Evolutionary conservation across 2,329 filamentous ascomycete genomes (phyloP).

Genomic region (Phymatotrichopsis omnivora): DNA sequence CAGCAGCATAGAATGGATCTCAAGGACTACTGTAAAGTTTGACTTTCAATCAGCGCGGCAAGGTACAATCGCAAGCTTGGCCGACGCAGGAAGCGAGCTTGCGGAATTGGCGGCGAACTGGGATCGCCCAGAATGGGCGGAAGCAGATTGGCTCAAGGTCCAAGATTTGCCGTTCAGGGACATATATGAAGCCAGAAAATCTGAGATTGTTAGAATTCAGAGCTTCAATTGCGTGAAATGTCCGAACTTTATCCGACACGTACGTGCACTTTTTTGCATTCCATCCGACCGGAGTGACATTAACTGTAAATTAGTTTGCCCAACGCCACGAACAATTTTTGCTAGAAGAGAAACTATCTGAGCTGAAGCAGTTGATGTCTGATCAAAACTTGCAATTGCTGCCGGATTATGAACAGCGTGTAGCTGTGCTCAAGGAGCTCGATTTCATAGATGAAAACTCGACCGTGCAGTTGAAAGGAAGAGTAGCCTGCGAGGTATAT

Average conservation of each 20-base stretch:
- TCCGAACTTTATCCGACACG: conserved; percentile 74
- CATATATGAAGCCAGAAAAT: conserved; percentile 59
- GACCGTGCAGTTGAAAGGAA: conserved; percentile 90
- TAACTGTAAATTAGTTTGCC: conserved; percentile 53
- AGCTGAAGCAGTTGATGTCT: conserved; percentile 79
- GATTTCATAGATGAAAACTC: conserved; percentile 81
- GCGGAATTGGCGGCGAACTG: conserved; percentile 61
- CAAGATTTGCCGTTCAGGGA: conserved; percentile 76
- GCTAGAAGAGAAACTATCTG: conserved; percentile 83
- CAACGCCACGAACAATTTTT: conserved; percentile 97
- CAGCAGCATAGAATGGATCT: conserved; percentile 73
- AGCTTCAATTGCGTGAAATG: conserved; percentile 58
- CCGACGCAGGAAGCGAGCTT: conserved; percentile 58
- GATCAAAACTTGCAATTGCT: conserved; percentile 93
- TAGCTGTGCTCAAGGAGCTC: conserved; percentile 82
- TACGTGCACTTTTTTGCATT: conserved; percentile 41
- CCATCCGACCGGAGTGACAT: background rate
- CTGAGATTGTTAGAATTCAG: conserved; percentile 53
- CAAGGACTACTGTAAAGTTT: conserved; percentile 52
- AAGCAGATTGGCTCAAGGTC: conserved; percentile 70
- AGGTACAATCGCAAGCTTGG: conserved; percentile 41
- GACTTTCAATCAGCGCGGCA: conserved; percentile 37
- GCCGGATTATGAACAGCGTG: conserved; percentile 92
- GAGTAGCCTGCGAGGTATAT: conserved; percentile 78
- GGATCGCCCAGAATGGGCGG: conserved; percentile 66